Evolutionary conservation across 768 basidiomycete genomes (phyloP).

Genomic region (Lyophyllum atratum): DNA sequence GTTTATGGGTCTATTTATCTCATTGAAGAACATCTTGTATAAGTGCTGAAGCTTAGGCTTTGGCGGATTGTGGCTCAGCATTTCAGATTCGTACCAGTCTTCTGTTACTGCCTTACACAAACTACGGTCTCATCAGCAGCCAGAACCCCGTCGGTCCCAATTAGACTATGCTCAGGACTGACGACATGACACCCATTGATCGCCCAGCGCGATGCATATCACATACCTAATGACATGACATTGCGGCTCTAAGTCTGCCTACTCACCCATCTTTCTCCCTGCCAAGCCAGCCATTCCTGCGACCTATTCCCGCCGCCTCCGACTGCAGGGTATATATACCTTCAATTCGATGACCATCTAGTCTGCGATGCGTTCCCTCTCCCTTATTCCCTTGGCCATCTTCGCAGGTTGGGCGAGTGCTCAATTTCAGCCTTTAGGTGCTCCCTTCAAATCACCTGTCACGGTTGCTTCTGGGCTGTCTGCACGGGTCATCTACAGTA

Average conservation of each 20-base stretch:
- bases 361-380: not conserved
- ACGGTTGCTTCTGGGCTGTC: constrained; percentile 33
- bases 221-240: not conserved
- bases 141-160: not conserved
- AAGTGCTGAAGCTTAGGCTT: no score
- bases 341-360: not conserved
- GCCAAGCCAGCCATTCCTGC: not conserved
- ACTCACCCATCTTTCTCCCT: not conserved
- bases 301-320: not conserved
- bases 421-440: constrained; percentile 29
- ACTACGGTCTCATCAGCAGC: not conserved
- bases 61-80: no score
- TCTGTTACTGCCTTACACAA: not conserved
- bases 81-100: no score
- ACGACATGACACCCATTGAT: not conserved
- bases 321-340: not conserved
- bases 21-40: no score
- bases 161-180: not conserved
- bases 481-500: constrained; percentile 38
- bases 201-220: not conserved
- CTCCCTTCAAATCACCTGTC: constrained; percentile 33
- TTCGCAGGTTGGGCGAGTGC: not conserved
- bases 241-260: not conserved
- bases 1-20: no score
- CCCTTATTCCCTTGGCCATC: not conserved